phyloP scores from a whole-genome alignment of 331 rosid species.

The Acacia concinna region DNA sequence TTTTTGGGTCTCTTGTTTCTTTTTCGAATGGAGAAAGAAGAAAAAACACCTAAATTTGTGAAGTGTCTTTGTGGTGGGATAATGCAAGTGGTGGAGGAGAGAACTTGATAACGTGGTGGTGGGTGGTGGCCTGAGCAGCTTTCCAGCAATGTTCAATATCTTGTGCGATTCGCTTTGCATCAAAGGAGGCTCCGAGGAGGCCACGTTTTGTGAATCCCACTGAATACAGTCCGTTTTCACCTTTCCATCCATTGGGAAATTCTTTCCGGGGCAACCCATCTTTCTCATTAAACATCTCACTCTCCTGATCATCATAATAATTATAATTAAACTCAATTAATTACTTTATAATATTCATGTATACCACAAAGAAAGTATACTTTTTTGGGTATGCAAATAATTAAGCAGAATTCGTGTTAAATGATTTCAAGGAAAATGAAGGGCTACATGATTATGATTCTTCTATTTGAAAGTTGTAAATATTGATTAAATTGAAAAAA shows the following conservation, averaged over 20 bases:
- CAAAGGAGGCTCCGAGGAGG: slow-evolving; percentile 77
- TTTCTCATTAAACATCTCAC: slow-evolving; percentile 68
- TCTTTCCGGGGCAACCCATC: slow-evolving; percentile 75
- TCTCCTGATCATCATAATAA: slow-evolving; percentile 50
- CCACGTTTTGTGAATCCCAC: slow-evolving; percentile 97
- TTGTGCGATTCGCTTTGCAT: slow-evolving; percentile 79
- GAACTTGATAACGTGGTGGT: slow-evolving; percentile 24
- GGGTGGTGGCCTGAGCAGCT: slow-evolving; percentile 39
- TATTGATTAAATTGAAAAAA: not conserved
- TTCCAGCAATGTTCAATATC: slow-evolving; percentile 72
- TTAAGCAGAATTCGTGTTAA: too few relatives aligned
- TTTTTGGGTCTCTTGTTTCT: not conserved
- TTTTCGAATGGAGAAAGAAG: not conserved
- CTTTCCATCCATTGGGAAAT: slow-evolving; percentile 94
- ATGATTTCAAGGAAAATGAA: not conserved
- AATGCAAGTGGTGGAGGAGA: slow-evolving; percentile 42
- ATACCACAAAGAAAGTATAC: not conserved
- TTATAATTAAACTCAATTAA: not conserved
- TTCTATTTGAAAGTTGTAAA: not conserved
- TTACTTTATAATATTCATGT: not conserved
- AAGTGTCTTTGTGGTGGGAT: slow-evolving; percentile 18
- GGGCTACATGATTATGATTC: too few relatives aligned
- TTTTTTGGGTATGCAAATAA: not conserved
- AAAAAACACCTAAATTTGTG: not conserved
- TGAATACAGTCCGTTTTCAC: slow-evolving; percentile 71